Evolutionary conservation across 257 asterid species (phyloP), one percentile per base, ranked within the genome.

Genomic region (Penstemon eatonii): DNA sequence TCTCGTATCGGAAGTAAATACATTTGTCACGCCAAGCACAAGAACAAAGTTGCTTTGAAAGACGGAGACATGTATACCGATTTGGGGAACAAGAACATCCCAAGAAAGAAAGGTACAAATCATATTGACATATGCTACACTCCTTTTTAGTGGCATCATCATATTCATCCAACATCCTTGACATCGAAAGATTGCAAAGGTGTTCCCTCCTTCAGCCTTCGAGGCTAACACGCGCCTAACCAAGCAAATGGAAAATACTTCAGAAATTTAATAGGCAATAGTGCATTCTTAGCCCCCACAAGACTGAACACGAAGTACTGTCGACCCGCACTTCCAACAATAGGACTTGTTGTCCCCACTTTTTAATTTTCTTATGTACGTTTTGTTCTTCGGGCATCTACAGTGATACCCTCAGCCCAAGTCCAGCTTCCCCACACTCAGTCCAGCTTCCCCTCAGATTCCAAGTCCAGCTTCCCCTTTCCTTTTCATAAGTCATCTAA

Each of bases 61-160:
- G 97, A 38, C 54, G 75, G 39, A 76, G 78, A 73, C 97, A 93
- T 54, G 89, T 51, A 45, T 80, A 87, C 73, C 51, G 78, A 42
- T 65, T 77, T 8, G 95, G 88, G 47, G 96, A 90, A 74, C 97
- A 93, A 3, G 76, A 60, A 68, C 99, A 90, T 6, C 78, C 65
- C 45, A 83, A 75, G 7, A 84, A 85, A 45, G 97, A 88, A 55
- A 90, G 81, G 85, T 87, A 83, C 53, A 90, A 61, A 76, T 93
- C 96, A 36, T 69, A 88, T 3, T 56, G 78, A 83, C 97, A 93
- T 62, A 80, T 57, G 80, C 75, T 10, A 66, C 99, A 90, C 68
- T 87, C 96, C 79, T 70, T 57, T 79, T 83, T 87, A 13, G 75
- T 11, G 44, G 58, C 65, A 49, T 55, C 51, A 42, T 72, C 83